phyloP scores from a whole-genome alignment of 2,329 filamentous ascomycete genomes.

The Xylaria sp. region DNA sequence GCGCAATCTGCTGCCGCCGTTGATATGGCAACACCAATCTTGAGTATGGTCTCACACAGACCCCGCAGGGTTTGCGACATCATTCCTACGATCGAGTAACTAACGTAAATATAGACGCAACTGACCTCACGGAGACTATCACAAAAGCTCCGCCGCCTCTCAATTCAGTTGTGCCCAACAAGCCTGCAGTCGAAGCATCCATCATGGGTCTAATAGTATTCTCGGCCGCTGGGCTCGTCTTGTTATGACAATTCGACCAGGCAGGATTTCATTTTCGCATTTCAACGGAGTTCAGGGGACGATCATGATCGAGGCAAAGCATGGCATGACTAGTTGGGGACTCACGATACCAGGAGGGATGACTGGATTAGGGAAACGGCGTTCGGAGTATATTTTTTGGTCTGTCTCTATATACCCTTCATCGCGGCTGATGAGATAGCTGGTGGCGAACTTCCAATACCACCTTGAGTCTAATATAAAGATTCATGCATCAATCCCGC shows the following conservation, averaged over 20 bases:
- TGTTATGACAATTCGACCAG: slow-evolving; percentile 42
- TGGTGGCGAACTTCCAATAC: slow-evolving; percentile 27
- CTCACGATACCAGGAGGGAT: slow-evolving; percentile 17
- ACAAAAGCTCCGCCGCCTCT: slow-evolving; percentile 38
- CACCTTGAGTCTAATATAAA: slow-evolving; percentile 2
- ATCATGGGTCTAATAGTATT: slow-evolving; percentile 50
- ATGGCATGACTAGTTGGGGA: slow-evolving; percentile 19
- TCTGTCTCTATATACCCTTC: slow-evolving; percentile 37
- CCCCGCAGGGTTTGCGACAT: neutral
- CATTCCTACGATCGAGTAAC: slow-evolving; percentile 15
- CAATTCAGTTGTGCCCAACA: slow-evolving; percentile 42
- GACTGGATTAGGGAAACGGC: slow-evolving; percentile 26
- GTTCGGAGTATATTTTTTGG: slow-evolving; percentile 30
- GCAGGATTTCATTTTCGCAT: slow-evolving; percentile 35
- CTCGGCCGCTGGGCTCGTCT: slow-evolving; percentile 47
- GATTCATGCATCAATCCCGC: slow-evolving; percentile 26
- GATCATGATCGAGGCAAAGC: neutral
- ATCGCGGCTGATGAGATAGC: slow-evolving; percentile 29
- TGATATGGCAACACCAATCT: slow-evolving; percentile 33
- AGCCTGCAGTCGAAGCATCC: slow-evolving; percentile 47
- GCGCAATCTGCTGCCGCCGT: slow-evolving; percentile 39
- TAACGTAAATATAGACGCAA: slow-evolving; percentile 38
- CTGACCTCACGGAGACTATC: slow-evolving; percentile 42
- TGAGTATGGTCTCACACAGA: slow-evolving; percentile 35
- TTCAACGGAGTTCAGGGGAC: slow-evolving; percentile 40